Conservation (phyloP, 2,329 filamentous ascomycete genomes). For the Colletotrichum sp. region DNA sequence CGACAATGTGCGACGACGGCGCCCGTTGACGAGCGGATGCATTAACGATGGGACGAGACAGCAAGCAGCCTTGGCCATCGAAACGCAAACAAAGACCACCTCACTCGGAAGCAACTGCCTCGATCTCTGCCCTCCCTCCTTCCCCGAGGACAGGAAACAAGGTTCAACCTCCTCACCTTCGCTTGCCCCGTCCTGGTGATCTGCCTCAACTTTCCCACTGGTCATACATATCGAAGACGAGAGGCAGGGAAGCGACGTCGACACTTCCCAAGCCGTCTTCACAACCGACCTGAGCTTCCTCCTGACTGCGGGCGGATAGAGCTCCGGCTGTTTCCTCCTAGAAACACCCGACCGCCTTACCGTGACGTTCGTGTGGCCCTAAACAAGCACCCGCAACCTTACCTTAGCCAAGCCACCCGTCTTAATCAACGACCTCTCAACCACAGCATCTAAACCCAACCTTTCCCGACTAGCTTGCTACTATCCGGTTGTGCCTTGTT, state of each 20-base stretch:
- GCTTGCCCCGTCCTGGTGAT: not conserved
- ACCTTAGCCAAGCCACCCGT: not conserved
- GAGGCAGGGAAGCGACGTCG: not conserved
- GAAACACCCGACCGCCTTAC: not conserved
- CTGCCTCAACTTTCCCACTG: not conserved
- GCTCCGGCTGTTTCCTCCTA: not conserved
- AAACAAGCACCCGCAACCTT: not conserved
- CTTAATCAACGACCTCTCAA: not conserved
- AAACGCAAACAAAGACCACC: not conserved
- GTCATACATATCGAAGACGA: not conserved
- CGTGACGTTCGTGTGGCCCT: not conserved
- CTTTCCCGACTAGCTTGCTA: not conserved
- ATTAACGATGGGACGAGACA: not conserved
- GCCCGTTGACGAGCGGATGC: constrained; percentile 1
- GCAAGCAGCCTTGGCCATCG: not conserved
- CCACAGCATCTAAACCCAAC: not conserved
- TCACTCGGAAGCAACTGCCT: not conserved
- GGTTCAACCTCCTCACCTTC: not conserved
- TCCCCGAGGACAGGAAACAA: not conserved
- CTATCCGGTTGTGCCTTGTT: not conserved
- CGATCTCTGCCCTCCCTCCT: not conserved
- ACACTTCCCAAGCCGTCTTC: not conserved
- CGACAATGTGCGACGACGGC: not conserved
- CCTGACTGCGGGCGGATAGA: not conserved
- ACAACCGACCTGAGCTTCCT: not conserved